Evolutionary conservation across 306 rosid species (phyloP), one percentile per base, ranked within the genome.

Genomic region (Quillaja saponaria): DNA sequence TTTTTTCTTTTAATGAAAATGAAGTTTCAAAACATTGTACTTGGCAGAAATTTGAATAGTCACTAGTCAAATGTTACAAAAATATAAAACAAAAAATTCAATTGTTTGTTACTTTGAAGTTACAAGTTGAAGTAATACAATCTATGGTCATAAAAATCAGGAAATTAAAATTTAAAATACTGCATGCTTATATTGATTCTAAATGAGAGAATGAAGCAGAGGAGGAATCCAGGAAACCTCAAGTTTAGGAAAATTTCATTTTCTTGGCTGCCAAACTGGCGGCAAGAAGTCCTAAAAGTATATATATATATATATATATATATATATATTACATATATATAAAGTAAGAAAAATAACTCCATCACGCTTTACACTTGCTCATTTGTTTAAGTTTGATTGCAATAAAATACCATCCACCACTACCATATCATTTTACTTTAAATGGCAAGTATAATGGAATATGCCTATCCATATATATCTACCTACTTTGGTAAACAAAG

Each of bases 191-290:
- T n/a, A n/a, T n/a, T n/a, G n/a, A n/a, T n/a, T n/a, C n/a, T n/a
- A n/a, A n/a, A n/a, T n/a, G n/a, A n/a, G n/a, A n/a, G n/a, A n/a
- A n/a, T n/a, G n/a, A n/a, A n/a, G n/a, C n/a, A n/a, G n/a, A 46
- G 20, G 6, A 46, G 5, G 1, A 46, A 46, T 0, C 0, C 19
- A 15, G 20, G 51, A 45, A 46, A 10, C 17, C 17, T 46, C 21
- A 46, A 14, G 17, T 1, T 14, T 8, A 16, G 0, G 21, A 6
- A 45, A 46, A 10, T 25, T 25, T 20, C 14, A 6, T 46, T 46
- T 6, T 18, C 12, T 46, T 0, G 51, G 21, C 21, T 15, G 59
- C 68, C 79, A 33, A 68, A 62, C 50, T 49, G 70, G 67, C 55
- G 67, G 71, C 74, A n/a, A 21, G 44, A 50, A 35, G 21, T 10